These are phyloP conservation scores for Chlamydomonas sp. DNA, from an alignment of 139 green algal species.

Conservation along the genomic window DNA sequence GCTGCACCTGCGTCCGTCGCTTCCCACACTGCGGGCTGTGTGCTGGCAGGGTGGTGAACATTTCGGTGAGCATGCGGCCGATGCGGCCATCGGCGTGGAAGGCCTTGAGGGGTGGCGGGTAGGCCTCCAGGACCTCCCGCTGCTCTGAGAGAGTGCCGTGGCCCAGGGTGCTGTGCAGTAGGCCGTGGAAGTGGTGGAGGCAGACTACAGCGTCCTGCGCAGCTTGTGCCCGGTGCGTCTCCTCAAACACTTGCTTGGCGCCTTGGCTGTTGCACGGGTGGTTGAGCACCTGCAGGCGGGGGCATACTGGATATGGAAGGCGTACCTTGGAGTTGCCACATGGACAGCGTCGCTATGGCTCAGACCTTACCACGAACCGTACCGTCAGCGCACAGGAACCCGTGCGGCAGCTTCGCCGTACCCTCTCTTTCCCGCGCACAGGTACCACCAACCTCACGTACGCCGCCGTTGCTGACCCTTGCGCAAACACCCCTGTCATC, in stretches of 20 bases:
- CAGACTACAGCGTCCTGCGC: neutral
- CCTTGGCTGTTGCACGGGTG: slow-evolving; percentile 6
- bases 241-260: slow-evolving; percentile 4
- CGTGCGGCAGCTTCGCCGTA: too few species aligned
- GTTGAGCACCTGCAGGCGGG: slow-evolving; percentile 10
- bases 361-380: too few species aligned
- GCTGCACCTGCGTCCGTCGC: neutral
- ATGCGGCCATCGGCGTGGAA: neutral
- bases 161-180: slow-evolving; percentile 8
- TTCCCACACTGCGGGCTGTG: neutral
- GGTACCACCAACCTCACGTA: too few species aligned
- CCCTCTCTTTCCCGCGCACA: too few species aligned
- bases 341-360: too few species aligned
- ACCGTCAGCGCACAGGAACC: too few species aligned
- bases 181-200: neutral
- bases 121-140: neutral
- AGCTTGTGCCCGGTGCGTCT: neutral
- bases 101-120: neutral
- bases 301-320: too few species aligned
- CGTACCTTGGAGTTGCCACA: too few species aligned
- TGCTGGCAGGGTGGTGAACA: neutral
- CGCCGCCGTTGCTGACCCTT: too few species aligned
- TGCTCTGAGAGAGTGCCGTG: slow-evolving; percentile 1
- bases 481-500: too few species aligned
- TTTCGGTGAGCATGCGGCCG: slow-evolving; percentile 1